Base-by-base conservation (phyloP, 2,329 filamentous ascomycete species). In the Colletotrichum gloeosporioides region DNA sequence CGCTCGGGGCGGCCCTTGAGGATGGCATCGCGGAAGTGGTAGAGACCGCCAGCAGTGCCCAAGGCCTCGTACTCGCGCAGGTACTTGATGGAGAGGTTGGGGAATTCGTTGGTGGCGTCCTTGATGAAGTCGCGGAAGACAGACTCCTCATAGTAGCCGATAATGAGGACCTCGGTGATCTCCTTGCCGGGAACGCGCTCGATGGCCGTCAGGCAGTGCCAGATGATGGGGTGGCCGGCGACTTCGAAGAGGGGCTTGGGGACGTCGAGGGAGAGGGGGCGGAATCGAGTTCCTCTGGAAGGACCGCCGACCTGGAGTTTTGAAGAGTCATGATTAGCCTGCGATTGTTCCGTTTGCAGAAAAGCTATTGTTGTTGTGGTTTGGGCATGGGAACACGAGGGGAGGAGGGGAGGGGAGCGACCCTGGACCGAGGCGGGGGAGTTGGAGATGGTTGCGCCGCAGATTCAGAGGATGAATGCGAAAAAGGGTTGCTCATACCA, bases 211-310 rank as follows among this genome's bases (percentile, higher is more conserved):
- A 99, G 92, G 90, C 96, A 98, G 90, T 99, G 97, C 91, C 96
- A 96, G 89, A 99, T 96, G 88, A 99, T 99, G 81, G 96, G 96
- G 87, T 99, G 97, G 81, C 97, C 97, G 80, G 97, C 97, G 83
- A 99, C 96, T 86, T 98, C 96, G 89, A 99, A 99, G 80, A 99
- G 95, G 79, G 97, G 97, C 95, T 99, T 99, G 81, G 97, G 97
- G 73, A 98, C 90, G 87, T 99, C 97, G 82, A 99, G 94, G 72
- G 96, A 98, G 80, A 99, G 91, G 81, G 97, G 97, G 80, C 97
- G 92, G 88, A 99, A 99, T 80, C 97, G 93, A 78, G 97, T 99
- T 84, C 97, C 97, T 90, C 97, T 92, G 75, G 96, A 98, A 72
- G 97, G 96, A 77, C 97, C 96, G 80, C 96, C 96, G 83, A 99